Conservation (phyloP, 23 red algal genomes). For the Cyanidiococcus yangmingshanensis region DNA sequence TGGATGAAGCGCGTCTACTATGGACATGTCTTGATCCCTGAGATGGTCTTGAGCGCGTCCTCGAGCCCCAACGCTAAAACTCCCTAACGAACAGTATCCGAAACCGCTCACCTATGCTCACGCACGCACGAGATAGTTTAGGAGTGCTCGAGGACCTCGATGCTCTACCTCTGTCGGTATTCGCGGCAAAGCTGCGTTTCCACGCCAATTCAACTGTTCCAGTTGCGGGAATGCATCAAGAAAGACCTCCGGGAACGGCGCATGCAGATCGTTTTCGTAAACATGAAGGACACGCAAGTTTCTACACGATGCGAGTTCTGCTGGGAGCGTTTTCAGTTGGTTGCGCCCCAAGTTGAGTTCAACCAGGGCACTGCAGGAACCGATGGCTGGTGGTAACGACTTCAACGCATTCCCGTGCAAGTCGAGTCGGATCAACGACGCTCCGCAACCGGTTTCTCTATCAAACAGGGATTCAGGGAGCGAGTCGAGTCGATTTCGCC, state of each 20-base stretch:
- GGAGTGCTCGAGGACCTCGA: not conserved
- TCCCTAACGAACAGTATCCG: too few relatives aligned
- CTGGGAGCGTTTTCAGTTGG: slow-evolving; percentile 55
- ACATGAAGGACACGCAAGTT: slow-evolving; percentile 45
- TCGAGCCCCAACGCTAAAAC: too few relatives aligned
- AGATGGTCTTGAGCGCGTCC: too few relatives aligned
- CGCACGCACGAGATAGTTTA: not conserved
- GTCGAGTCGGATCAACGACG: slow-evolving; percentile 12
- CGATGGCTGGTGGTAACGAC: slow-evolving; percentile 4
- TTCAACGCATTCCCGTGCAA: slow-evolving; percentile 17
- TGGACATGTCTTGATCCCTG: too few relatives aligned
- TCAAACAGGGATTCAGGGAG: slow-evolving; percentile 8
- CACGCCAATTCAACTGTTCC: slow-evolving; percentile 4
- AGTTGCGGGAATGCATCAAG: not conserved
- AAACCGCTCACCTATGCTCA: too few relatives aligned
- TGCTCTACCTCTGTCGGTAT: slow-evolving; percentile 3
- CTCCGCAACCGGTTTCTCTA: not conserved
- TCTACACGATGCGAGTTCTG: slow-evolving; percentile 33
- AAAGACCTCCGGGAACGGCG: not conserved
- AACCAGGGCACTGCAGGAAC: slow-evolving; percentile 30
- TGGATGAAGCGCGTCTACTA: too few relatives aligned
- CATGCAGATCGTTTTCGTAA: slow-evolving; percentile 79
- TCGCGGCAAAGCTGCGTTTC: not conserved
- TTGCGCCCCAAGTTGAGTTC: slow-evolving; percentile 80
- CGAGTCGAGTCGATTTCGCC: slow-evolving; percentile 3